These are phyloP conservation scores for Amphichorda felina DNA, from an alignment of 2,329 filamentous ascomycete genomes.

Conservation along the genomic window DNA sequence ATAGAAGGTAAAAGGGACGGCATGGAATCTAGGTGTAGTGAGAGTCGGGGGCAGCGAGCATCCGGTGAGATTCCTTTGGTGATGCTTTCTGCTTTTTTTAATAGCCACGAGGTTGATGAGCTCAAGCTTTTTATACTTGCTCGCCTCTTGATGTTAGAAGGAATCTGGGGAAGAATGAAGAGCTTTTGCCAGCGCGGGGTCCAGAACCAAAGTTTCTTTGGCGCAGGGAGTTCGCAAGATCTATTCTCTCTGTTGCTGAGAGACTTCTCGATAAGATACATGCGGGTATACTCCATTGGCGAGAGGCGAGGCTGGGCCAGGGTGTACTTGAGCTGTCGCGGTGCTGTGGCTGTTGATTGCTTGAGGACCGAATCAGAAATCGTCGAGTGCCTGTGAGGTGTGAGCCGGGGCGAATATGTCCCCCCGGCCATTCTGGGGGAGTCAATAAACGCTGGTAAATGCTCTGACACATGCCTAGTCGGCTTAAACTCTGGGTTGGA, in stretches of 20 bases:
- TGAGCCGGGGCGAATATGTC: neutral
- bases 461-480: neutral
- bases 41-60: too few relatives aligned
- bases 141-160: conserved; percentile 10
- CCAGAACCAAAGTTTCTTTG: conserved; percentile 20
- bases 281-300: conserved; percentile 26
- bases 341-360: neutral
- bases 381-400: neutral
- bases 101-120: too few relatives aligned
- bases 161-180: conserved; percentile 21
- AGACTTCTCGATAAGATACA: conserved; percentile 20
- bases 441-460: too few relatives aligned
- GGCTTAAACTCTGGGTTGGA: conserved; percentile 8
- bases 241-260: conserved; percentile 12
- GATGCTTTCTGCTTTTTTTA: too few relatives aligned
- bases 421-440: too few relatives aligned
- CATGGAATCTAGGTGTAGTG: too few relatives aligned
- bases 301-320: conserved; percentile 19
- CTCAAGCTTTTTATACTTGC: too few relatives aligned
- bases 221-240: conserved; percentile 15
- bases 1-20: too few relatives aligned
- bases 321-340: conserved; percentile 1
- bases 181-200: conserved; percentile 21
- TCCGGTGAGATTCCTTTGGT: too few relatives aligned
- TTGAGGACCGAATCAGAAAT: neutral